These are phyloP conservation scores for Tirmania nivea DNA, from an alignment of 495 filamentous ascomycete genomes.

Conservation along the genomic window DNA sequence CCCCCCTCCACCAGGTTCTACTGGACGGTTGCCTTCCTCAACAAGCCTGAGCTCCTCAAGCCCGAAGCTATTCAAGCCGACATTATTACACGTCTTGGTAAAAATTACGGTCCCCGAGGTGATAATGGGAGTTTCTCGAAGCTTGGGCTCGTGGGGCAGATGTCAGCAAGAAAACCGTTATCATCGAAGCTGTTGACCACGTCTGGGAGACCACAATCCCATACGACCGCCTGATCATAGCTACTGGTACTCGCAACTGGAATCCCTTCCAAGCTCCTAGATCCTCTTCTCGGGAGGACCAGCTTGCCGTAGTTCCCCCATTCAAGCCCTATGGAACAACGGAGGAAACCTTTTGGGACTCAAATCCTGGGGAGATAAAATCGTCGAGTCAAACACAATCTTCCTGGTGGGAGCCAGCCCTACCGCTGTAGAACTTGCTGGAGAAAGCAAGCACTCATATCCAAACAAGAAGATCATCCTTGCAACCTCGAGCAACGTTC, in stretches of 20 bases:
- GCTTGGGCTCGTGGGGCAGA: slow-evolving; percentile 19
- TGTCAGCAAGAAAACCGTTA: slow-evolving; percentile 11
- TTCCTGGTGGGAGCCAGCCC: slow-evolving; percentile 46
- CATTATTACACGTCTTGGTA: slow-evolving; percentile 10
- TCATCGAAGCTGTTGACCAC: slow-evolving; percentile 7
- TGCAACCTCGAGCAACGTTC: slow-evolving; percentile 23
- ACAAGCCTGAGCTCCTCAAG: slow-evolving; percentile 24
- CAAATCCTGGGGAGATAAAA: slow-evolving; percentile 14
- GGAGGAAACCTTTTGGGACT: slow-evolving; percentile 13
- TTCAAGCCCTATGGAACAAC: slow-evolving; percentile 17
- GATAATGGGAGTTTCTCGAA: slow-evolving; percentile 14
- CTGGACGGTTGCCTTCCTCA: slow-evolving; percentile 33
- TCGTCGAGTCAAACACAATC: slow-evolving; percentile 35
- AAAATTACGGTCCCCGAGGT: no score
- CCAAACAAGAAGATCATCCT: slow-evolving; percentile 25
- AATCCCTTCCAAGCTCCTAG: neutral
- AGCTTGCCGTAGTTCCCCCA: slow-evolving; percentile 13
- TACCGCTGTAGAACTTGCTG: slow-evolving; percentile 42
- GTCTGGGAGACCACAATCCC: slow-evolving; percentile 2
- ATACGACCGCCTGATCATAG: slow-evolving; percentile 23
- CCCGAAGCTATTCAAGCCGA: slow-evolving; percentile 19
- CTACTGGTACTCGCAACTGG: slow-evolving; percentile 17
- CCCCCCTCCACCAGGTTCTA: slow-evolving; percentile 31
- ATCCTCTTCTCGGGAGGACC: neutral
- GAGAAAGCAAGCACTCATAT: slow-evolving; percentile 28